A percentile compares a stretch with the other conserved stretches of the same genome.
phyloP scores from a whole-genome alignment of 495 filamentous ascomycete genomes.

The Tricharina praecox region DNA sequence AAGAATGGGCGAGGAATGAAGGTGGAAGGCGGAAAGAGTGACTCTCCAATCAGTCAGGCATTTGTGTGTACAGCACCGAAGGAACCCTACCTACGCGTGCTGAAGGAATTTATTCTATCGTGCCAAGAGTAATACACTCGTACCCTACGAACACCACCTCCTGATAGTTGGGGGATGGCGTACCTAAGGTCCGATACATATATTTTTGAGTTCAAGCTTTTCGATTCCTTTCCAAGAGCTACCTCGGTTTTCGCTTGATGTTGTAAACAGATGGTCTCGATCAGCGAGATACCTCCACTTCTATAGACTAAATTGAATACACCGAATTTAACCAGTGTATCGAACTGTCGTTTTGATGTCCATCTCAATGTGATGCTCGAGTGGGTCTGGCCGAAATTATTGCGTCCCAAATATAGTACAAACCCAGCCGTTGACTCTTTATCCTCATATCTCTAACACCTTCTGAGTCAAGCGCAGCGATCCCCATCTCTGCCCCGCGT shows the following conservation, averaged over 20 bases:
- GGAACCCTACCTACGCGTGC: constrained; percentile 33
- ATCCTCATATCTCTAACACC: no score
- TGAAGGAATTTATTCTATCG: constrained; percentile 87
- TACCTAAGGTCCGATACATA: constrained; percentile 3
- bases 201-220: not conserved
- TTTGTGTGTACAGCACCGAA: constrained; percentile 99
- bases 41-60: no score
- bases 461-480: no score
- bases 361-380: no score
- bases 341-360: no score
- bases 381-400: no score
- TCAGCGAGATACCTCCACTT: not conserved
- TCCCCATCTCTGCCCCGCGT: not conserved
- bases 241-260: not conserved
- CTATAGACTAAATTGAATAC: not conserved
- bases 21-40: constrained; percentile 12
- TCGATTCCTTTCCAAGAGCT: not conserved
- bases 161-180: not conserved
- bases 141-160: constrained; percentile 1
- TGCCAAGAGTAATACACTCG: constrained; percentile 61
- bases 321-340: not conserved
- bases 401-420: no score
- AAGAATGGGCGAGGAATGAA: not conserved
- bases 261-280: not conserved
- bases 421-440: no score